Percentiles rank a stretch among this genome's conserved stretches.
Evolutionary conservation across 345 rosid genomes (phyloP).

Genomic region (Eutrema yunnanense): DNA sequence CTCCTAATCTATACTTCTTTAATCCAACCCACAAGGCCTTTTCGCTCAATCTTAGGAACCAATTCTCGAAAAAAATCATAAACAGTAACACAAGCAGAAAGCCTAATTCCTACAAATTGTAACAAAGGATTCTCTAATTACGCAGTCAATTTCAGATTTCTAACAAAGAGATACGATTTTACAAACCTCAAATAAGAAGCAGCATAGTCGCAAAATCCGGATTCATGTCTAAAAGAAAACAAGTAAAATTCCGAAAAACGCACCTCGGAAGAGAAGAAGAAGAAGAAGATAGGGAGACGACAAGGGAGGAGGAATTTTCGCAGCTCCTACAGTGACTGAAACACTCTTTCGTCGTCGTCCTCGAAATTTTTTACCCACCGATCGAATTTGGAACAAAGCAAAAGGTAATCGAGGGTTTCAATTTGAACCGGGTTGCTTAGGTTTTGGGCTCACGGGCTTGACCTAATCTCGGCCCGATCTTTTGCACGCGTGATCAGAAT

Average conservation of each 20-base stretch:
- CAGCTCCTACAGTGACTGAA: constrained; percentile 12
- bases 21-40: not conserved
- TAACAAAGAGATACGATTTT: not conserved
- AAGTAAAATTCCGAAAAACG: not conserved
- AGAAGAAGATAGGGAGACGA: constrained; percentile 3
- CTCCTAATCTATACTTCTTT: not conserved
- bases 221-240: not conserved
- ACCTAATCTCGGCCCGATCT: constrained; percentile 17
- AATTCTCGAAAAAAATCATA: not conserved
- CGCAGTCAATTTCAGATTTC: not conserved
- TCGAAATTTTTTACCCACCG: not conserved
- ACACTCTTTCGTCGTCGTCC: constrained; percentile 24
- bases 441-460: constrained; percentile 18
- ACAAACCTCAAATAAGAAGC: not conserved
- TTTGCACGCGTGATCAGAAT: not conserved
- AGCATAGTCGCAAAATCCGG: not conserved
- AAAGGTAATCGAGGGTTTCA: constrained; percentile 17
- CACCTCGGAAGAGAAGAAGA: not conserved
- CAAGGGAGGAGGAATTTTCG: constrained; percentile 1
- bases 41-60: not conserved
- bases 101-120: not conserved
- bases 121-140: not conserved
- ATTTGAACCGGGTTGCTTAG: constrained; percentile 9
- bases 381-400: not conserved
- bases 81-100: not conserved